Base-by-base conservation (phyloP, 2,329 filamentous ascomycete genomes). In the Diaporthe helianthi region DNA sequence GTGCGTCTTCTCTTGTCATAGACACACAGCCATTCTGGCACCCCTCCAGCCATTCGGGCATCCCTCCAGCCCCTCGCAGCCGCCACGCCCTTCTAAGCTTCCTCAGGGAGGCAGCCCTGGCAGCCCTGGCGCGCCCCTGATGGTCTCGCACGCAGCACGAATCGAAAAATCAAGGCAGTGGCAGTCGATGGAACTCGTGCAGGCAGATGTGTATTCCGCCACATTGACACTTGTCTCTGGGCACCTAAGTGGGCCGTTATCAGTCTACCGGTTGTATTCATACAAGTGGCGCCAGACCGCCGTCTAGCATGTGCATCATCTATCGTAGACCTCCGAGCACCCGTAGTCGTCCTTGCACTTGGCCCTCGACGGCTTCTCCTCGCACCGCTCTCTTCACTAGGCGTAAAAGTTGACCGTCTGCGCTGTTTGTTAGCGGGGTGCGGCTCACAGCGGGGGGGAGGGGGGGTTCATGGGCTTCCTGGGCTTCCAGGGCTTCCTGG, bases 391-490 rank as follows among this genome's bases (percentile, higher is more conserved):
- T 63, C 54, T 71, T 67, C 63, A 70, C 79, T 81, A 86, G 69
- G 84, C 84, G 74, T 86, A 86, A 75, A 86, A 86, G 78, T 86
- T 88, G 82, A 88, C 86, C 38, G 86, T 88, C 85, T 87, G 69
- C 7, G 60, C 22, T 24, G 15, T 60, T 26, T 13, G 38, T 60
- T 51, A 36, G 63, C 52, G 38, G 29, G 13, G 41, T 51, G 19
- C 31, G 29, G 29, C n/a, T 38, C 52, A n/a, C 29, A 19, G 41
- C 26, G 41, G 19, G 41, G 22, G 22, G 15, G 3, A n/a, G n/a
- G n/a, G n/a, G n/a, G n/a, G n/a, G n/a, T 17, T 33, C 31, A 4
- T 13, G 12, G 49, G 3, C 55, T 47, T n/a, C 29, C 9, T 58
- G 41, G 44, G n/a, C n/a, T 17, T 33, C 31, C 8, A 7, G 12